A percentile compares a stretch with the other conserved stretches of the same genome.
These are phyloP conservation scores for Ophiocordyceps camponoti-saundersi DNA, from an alignment of 2,329 filamentous ascomycete genomes.

Conservation along the genomic window DNA sequence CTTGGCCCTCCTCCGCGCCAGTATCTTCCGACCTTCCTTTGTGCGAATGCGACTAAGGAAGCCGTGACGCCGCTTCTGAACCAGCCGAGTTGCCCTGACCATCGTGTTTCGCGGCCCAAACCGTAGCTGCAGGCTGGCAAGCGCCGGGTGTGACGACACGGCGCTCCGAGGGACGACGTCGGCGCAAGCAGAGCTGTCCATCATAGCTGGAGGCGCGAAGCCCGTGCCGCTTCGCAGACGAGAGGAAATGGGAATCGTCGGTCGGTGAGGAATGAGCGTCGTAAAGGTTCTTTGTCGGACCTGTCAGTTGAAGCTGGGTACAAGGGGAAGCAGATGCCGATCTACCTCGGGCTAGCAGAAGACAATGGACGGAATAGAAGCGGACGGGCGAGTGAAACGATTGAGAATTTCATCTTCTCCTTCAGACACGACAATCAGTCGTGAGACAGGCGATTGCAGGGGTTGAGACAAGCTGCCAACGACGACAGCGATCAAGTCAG, in stretches of 20 bases:
- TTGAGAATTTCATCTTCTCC: too few relatives aligned
- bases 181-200: conserved; percentile 3
- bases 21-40: conserved; percentile 32
- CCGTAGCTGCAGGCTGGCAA: conserved; percentile 34
- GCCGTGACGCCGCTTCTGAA: conserved; percentile 42
- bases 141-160: conserved; percentile 34
- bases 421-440: neutral
- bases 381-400: neutral
- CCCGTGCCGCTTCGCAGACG: conserved; percentile 6
- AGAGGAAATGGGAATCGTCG: conserved; percentile 19
- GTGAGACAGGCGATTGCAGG: neutral
- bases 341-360: neutral
- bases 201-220: conserved; percentile 12
- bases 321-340: neutral
- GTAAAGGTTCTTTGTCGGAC: conserved; percentile 22
- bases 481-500: neutral
- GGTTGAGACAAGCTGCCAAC: neutral
- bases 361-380: neutral
- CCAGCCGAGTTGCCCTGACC: conserved; percentile 33
- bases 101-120: conserved; percentile 43
- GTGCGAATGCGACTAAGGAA: conserved; percentile 34
- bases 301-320: neutral
- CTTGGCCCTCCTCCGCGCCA: conserved; percentile 35
- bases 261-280: conserved; percentile 32
- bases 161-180: conserved; percentile 7